Conservation (phyloP, 2,329 filamentous ascomycete genomes). For the Aphanoascus verrucosus region DNA sequence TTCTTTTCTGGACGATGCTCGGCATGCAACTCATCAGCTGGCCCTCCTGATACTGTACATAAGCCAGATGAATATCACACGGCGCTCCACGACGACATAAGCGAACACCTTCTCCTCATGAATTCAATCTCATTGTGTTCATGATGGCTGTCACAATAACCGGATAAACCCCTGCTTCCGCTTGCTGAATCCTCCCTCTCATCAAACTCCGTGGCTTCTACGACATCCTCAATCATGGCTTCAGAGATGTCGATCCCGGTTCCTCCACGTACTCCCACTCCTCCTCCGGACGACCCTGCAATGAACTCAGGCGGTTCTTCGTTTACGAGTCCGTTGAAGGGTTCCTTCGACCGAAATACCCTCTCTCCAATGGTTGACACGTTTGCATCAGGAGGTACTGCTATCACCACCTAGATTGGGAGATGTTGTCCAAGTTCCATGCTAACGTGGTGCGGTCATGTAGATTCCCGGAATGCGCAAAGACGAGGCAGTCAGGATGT, state of each 20-base stretch:
- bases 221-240: slow-evolving; percentile 40
- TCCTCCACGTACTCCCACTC: slow-evolving; percentile 55
- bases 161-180: neutral
- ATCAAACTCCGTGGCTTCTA: neutral
- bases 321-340: slow-evolving; percentile 22
- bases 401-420: neutral
- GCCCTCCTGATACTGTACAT: no score
- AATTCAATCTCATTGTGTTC: neutral
- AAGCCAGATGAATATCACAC: no score
- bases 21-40: no score
- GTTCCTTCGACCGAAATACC: slow-evolving; percentile 35
- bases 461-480: slow-evolving; percentile 21
- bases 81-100: neutral
- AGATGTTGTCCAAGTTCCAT: neutral
- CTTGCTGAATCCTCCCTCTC: neutral
- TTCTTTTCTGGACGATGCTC: no score
- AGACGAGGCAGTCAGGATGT: slow-evolving; percentile 26
- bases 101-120: neutral
- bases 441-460: neutral
- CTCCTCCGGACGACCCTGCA: slow-evolving; percentile 41
- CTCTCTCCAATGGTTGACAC: slow-evolving; percentile 39
- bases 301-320: slow-evolving; percentile 19
- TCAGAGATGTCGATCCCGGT: slow-evolving; percentile 48
- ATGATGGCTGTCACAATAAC: neutral
- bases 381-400: slow-evolving; percentile 21